phyloP scores from a whole-genome alignment of 331 rosid species.

The Quercus tomentella region DNA sequence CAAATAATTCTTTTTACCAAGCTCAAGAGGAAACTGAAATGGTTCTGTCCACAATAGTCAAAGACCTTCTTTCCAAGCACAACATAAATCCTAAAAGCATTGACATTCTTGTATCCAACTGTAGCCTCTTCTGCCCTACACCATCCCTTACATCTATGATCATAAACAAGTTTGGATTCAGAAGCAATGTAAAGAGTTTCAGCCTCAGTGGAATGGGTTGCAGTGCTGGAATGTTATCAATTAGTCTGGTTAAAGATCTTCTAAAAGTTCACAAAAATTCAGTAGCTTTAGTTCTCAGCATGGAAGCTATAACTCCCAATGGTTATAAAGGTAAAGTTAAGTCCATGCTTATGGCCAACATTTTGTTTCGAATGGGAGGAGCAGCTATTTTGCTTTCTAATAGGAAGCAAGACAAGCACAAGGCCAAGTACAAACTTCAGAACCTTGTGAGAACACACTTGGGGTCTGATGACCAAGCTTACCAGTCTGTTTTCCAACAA shows the following conservation, averaged over 20 bases:
- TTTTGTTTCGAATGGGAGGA: slow-evolving; percentile 73
- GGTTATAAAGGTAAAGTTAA: slow-evolving; percentile 48
- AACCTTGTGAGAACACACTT: slow-evolving; percentile 59
- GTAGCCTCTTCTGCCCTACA: slow-evolving; percentile 68
- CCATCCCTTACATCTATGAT: slow-evolving; percentile 69
- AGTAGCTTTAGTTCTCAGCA: slow-evolving; percentile 56
- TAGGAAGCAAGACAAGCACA: slow-evolving; percentile 37
- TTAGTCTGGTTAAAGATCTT: slow-evolving; percentile 63
- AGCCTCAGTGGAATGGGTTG: slow-evolving; percentile 82
- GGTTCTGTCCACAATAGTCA: slow-evolving; percentile 47
- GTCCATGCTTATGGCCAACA: slow-evolving; percentile 61
- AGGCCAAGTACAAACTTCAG: slow-evolving; percentile 55
- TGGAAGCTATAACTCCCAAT: slow-evolving; percentile 62
- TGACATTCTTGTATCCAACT: slow-evolving; percentile 70
- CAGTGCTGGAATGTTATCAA: slow-evolving; percentile 70
- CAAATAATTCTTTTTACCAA: slow-evolving; percentile 16
- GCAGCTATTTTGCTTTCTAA: slow-evolving; percentile 65
- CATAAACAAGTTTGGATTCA: slow-evolving; percentile 57
- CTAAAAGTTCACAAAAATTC: slow-evolving; percentile 54
- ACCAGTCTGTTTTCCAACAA: slow-evolving; percentile 52
- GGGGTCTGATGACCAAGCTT: slow-evolving; percentile 53
- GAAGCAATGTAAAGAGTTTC: slow-evolving; percentile 53
- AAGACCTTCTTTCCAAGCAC: slow-evolving; percentile 48
- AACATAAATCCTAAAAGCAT: slow-evolving; percentile 53
- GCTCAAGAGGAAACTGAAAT: slow-evolving; percentile 39